Percentiles rank a stretch among this genome's conserved stretches.
Conservation (phyloP, 257 asterid species). For the Cordia subcordata region DNA sequence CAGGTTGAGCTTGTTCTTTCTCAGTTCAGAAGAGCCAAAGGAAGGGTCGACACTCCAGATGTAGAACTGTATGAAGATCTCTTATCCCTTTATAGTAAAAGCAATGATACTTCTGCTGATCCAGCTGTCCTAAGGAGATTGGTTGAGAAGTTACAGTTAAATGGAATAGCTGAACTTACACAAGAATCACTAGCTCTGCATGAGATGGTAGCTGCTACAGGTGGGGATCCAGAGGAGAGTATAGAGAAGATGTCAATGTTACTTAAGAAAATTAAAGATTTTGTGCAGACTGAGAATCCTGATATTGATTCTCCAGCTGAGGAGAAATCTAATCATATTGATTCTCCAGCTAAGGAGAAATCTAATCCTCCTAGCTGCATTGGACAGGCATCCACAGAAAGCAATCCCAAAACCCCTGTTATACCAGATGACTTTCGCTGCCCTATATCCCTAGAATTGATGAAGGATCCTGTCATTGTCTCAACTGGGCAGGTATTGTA, state of each 20-base stretch:
- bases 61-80: slow-evolving; percentile 74
- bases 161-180: slow-evolving; percentile 72
- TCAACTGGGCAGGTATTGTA: slow-evolving; percentile 89
- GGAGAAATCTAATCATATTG: slow-evolving; percentile 46
- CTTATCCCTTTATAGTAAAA: slow-evolving; percentile 45
- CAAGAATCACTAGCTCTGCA: slow-evolving; percentile 97
- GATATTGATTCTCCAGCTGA: slow-evolving; percentile 41
- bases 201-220: slow-evolving; percentile 83
- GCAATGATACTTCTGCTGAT: slow-evolving; percentile 38
- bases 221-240: slow-evolving; percentile 81
- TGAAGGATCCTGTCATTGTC: slow-evolving; percentile 97
- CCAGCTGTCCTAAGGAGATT: slow-evolving; percentile 50
- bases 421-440: slow-evolving; percentile 98
- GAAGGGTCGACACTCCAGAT: slow-evolving; percentile 78
- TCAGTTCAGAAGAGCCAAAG: slow-evolving; percentile 96
- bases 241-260: slow-evolving; percentile 94
- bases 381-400: slow-evolving; percentile 41
- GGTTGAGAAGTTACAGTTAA: slow-evolving; percentile 76
- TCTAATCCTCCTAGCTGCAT: slow-evolving; percentile 46
- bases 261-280: slow-evolving; percentile 82
- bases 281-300: slow-evolving; percentile 81
- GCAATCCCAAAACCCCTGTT: slow-evolving; percentile 47
- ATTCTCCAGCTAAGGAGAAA: slow-evolving; percentile 36
- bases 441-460: slow-evolving; percentile 90
- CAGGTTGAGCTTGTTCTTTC: slow-evolving; percentile 98